phyloP scores from a whole-genome alignment of 345 rosid species.

The Cardamine chenopodiifolia region DNA sequence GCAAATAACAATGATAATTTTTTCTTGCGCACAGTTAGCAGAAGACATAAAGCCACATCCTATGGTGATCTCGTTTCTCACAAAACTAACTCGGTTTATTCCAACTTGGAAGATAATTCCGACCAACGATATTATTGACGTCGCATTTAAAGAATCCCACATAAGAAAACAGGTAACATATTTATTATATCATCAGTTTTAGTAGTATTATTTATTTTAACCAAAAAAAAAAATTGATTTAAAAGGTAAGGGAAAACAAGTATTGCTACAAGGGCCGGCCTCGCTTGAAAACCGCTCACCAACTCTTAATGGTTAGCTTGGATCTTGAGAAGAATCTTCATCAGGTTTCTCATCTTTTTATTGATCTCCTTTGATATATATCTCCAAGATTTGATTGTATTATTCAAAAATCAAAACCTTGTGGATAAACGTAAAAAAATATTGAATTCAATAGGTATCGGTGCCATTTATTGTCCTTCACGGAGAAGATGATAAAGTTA shows the following conservation, averaged over 20 bases:
- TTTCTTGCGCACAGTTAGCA: conserved; percentile 52
- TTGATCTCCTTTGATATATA: conserved; percentile 1
- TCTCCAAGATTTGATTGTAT: background rate
- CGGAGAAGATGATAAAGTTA: conserved; percentile 84
- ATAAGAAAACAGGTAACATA: conserved; percentile 54
- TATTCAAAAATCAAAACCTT: background rate
- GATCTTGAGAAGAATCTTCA: conserved; percentile 61
- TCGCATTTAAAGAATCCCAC: conserved; percentile 65
- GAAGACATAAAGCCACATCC: conserved; percentile 62
- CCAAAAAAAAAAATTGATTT: background rate
- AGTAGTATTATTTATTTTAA: background rate
- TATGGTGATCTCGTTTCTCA: conserved; percentile 47
- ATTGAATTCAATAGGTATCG: conserved; percentile 51
- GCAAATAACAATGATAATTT: background rate
- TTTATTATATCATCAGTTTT: background rate
- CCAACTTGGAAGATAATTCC: conserved; percentile 77
- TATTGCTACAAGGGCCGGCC: conserved; percentile 39
- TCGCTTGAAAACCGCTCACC: conserved; percentile 43
- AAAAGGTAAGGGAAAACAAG: conserved; percentile 34
- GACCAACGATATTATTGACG: conserved; percentile 57
- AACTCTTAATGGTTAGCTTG: conserved; percentile 52
- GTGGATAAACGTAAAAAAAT: background rate
- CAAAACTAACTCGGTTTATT: conserved; percentile 48
- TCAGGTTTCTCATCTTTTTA: conserved; percentile 47
- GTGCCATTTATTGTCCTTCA: conserved; percentile 79